Evolutionary conservation across 164 flowering plant genomes (phyloP).

Genomic region (Akebia trifoliata): DNA sequence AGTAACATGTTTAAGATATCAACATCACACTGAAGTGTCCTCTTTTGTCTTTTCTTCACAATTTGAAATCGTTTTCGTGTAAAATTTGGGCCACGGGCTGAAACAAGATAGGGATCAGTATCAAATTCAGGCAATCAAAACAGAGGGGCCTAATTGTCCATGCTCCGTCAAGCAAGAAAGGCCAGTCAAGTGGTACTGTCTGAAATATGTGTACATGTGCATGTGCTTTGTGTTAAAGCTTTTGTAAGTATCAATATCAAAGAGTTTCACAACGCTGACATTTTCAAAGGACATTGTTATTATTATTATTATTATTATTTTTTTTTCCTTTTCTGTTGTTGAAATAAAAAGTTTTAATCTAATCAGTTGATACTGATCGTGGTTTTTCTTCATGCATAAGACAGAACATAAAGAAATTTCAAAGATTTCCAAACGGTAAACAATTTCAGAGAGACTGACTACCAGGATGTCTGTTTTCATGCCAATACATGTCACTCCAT

Average conservation of each 20-base stretch:
- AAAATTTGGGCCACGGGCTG: conserved; percentile 1
- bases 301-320: too few relatives aligned
- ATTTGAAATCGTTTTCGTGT: neutral
- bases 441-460: conserved; percentile 15
- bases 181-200: conserved; percentile 16
- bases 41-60: neutral
- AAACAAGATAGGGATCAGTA: conserved; percentile 7
- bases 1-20: neutral
- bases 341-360: neutral
- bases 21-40: neutral
- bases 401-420: too few relatives aligned
- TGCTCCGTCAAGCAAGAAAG: conserved; percentile 20
- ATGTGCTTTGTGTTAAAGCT: conserved; percentile 9
- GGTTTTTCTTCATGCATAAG: neutral
- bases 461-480: conserved; percentile 97
- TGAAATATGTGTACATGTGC: conserved; percentile 16
- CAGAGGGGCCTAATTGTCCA: conserved; percentile 18
- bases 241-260: neutral
- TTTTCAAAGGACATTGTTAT: too few relatives aligned
- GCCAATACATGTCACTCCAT: conserved; percentile 92
- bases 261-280: neutral
- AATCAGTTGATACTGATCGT: neutral
- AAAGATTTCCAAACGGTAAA: too few relatives aligned
- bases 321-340: neutral
- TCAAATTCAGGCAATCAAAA: conserved; percentile 12